These are phyloP conservation scores for Phytophthora kernoviae DNA, from an alignment of 352 stramenopile genomes.

Conservation along the genomic window DNA sequence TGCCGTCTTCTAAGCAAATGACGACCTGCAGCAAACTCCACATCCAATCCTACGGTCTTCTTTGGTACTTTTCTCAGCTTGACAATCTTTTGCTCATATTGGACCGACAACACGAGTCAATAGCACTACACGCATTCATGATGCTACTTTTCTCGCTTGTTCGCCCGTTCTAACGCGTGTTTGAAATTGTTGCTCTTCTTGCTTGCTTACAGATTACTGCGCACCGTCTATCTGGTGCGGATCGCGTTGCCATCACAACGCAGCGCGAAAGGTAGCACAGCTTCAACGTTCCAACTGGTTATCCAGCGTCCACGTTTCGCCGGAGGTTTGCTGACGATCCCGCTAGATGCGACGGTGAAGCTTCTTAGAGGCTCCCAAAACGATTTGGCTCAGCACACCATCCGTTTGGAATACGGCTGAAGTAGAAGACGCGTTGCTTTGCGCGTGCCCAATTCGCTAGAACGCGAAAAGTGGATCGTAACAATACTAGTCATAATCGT, in stretches of 20 bases:
- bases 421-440: constrained; percentile 9
- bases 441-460: constrained; percentile 1
- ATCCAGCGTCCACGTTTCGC: constrained; percentile 10
- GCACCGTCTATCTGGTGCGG: constrained; percentile 11
- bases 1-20: neutral
- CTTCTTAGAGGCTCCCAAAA: constrained; percentile 6
- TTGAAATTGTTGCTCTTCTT: no score
- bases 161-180: neutral
- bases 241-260: neutral
- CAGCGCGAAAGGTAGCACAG: neutral
- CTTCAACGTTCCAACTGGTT: constrained; percentile 3
- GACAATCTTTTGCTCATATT: no score
- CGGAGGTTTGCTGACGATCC: constrained; percentile 14
- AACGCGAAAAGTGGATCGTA: constrained; percentile 8
- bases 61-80: constrained; percentile 18
- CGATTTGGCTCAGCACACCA: constrained; percentile 14
- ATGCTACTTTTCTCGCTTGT: neutral
- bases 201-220: constrained; percentile 8
- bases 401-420: constrained; percentile 12
- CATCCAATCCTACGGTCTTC: constrained; percentile 7
- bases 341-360: constrained; percentile 1
- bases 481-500: neutral
- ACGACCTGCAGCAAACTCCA: constrained; percentile 21
- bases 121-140: neutral
- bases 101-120: no score